Evolutionary conservation across 139 green algal species (phyloP).

Genomic region (Chlamydomonas incerta): DNA sequence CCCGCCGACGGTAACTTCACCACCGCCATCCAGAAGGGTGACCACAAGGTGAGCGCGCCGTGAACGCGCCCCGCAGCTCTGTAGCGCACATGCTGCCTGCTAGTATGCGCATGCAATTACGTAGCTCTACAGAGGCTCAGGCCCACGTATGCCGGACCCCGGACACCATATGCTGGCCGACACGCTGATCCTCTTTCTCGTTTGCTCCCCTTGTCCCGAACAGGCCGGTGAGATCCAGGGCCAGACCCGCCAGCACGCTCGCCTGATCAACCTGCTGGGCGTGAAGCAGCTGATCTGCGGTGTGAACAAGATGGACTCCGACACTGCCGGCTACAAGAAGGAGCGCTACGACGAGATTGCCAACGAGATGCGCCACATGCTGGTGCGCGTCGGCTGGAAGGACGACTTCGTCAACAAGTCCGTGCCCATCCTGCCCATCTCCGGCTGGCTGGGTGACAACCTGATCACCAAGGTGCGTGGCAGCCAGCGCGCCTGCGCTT

Average conservation of each 20-base stretch:
- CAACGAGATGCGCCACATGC: constrained; percentile 96
- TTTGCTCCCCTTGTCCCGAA: too few species aligned
- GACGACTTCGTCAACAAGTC: constrained; percentile 85
- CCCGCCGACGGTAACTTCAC: constrained; percentile 95
- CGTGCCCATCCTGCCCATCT: constrained; percentile 98
- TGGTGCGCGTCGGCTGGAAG: constrained; percentile 88
- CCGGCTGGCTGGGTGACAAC: constrained; percentile 99
- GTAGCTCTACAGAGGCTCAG: too few species aligned
- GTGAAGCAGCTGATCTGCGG: constrained; percentile 98
- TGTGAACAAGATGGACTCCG: constrained; percentile 98
- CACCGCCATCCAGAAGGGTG: constrained; percentile 97
- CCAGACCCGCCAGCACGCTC: constrained; percentile 99
- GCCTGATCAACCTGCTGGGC: constrained; percentile 97
- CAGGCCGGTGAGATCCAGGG: constrained; percentile 92
- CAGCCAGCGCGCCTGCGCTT: too few species aligned
- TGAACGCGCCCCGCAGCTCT: too few species aligned
- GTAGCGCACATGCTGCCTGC: too few species aligned
- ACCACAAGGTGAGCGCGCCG: constrained; percentile 83
- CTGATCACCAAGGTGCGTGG: constrained; percentile 89
- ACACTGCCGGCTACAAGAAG: constrained; percentile 94
- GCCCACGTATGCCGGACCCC: too few species aligned
- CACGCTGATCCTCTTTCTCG: too few species aligned
- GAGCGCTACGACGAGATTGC: constrained; percentile 97
- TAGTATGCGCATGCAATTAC: too few species aligned
- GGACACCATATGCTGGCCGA: too few species aligned